Evolutionary conservation across 768 basidiomycete species (phyloP).

Genomic region (Lentinula edodes): DNA sequence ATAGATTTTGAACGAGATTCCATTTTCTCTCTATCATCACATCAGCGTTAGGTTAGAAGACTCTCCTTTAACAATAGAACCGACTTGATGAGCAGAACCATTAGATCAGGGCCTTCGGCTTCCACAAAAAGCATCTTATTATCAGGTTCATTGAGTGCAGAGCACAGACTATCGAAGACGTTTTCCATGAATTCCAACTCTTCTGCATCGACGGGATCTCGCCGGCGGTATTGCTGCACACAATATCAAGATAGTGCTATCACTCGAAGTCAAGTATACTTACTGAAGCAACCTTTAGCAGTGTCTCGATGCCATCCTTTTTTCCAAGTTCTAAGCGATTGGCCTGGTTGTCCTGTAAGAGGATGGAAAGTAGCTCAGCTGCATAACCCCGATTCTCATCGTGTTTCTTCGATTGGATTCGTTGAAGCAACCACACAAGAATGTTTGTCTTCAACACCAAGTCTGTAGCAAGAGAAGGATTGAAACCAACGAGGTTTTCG

Average conservation of each 20-base stretch:
- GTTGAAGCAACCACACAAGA: conserved; percentile 72
- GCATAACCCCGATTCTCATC: conserved; percentile 93
- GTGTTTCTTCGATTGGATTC: conserved; percentile 66
- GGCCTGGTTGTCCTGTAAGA: conserved; percentile 67
- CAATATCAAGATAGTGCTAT: background rate
- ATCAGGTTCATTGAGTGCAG: conserved; percentile 69
- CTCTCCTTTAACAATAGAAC: conserved; percentile 16
- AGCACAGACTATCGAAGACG: conserved; percentile 86
- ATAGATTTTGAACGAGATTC: conserved; percentile 79
- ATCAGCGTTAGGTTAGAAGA: background rate
- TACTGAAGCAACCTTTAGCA: conserved; percentile 78
- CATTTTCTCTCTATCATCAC: conserved; percentile 65
- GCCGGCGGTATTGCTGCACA: conserved; percentile 75
- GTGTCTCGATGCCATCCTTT: conserved; percentile 70
- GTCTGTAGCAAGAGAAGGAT: conserved; percentile 64
- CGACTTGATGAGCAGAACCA: conserved; percentile 98
- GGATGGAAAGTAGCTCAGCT: conserved; percentile 88
- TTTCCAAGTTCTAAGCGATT: conserved; percentile 69
- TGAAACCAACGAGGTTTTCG: conserved; percentile 87
- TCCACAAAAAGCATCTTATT: conserved; percentile 82
- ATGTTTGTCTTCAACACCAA: conserved; percentile 74
- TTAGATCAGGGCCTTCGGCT: conserved; percentile 91
- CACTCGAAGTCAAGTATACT: conserved; percentile 24
- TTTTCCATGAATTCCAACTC: conserved; percentile 99
- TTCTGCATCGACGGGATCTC: conserved; percentile 81